Percentiles rank a stretch among this genome's conserved stretches.
Evolutionary conservation across 257 asterid genomes (phyloP).

Genomic region (Jacaranda copaia): DNA sequence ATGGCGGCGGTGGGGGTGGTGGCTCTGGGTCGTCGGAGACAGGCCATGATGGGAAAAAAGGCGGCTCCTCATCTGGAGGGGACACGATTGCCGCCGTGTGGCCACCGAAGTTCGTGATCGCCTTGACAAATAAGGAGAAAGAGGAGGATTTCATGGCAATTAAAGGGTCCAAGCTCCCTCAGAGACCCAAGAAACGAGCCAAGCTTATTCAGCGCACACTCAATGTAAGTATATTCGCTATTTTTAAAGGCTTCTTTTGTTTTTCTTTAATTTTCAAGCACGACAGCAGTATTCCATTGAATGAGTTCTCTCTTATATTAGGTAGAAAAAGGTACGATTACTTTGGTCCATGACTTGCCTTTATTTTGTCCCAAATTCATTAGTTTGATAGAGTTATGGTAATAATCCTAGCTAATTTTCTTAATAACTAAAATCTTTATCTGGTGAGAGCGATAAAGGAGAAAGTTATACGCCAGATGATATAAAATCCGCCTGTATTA

Average conservation of each 20-base stretch:
- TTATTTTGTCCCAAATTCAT: neutral
- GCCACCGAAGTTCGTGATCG: conserved; percentile 89
- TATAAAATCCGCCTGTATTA: neutral
- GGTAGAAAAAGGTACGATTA: conserved; percentile 5
- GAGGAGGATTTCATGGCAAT: conserved; percentile 92
- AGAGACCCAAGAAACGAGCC: conserved; percentile 93
- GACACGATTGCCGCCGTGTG: conserved; percentile 68
- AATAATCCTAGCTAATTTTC: neutral
- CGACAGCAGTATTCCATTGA: conserved; percentile 20
- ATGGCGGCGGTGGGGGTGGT: conserved; percentile 47
- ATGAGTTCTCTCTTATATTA: neutral
- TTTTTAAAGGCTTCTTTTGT: neutral
- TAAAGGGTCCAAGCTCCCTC: conserved; percentile 95
- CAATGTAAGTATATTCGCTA: conserved; percentile 65
- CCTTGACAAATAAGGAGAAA: conserved; percentile 87
- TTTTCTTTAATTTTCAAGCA: conserved; percentile 25
- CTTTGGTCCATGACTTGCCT: neutral
- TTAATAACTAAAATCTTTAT: conserved; percentile 24
- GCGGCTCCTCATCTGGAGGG: conserved; percentile 73
- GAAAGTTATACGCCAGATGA: neutral
- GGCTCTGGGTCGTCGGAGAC: conserved; percentile 83
- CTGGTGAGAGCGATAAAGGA: conserved; percentile 19
- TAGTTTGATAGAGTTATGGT: conserved; percentile 3
- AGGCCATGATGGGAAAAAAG: conserved; percentile 63
- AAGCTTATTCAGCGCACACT: conserved; percentile 85